Evolutionary conservation across 371 early-diverging fungal genomes (phyloP).

Genomic region (Rhizopus microsporus): DNA sequence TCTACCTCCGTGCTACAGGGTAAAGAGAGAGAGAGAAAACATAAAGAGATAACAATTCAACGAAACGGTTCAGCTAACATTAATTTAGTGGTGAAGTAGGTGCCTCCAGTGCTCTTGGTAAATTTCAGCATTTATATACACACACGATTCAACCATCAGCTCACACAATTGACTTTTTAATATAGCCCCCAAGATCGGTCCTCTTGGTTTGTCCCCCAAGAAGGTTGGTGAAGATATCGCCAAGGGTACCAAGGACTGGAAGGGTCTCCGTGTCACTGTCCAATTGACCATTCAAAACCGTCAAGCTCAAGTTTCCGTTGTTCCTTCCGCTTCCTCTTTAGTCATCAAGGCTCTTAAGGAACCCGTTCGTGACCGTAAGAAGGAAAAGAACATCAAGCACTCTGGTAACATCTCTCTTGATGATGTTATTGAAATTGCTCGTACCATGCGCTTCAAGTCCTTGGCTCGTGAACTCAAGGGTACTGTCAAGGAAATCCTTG

Average conservation of each 20-base stretch:
- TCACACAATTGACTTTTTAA: not conserved
- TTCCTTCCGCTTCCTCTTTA: slow-evolving; percentile 97
- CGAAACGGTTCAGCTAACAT: not conserved
- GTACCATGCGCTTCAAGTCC: slow-evolving; percentile 94
- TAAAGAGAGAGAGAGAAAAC: slow-evolving; percentile 3
- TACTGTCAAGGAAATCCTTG: slow-evolving; percentile 98
- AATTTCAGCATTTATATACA: slow-evolving; percentile 1
- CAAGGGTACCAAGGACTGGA: slow-evolving; percentile 99
- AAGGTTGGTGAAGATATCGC: slow-evolving; percentile 99
- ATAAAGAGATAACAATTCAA: slow-evolving; percentile 1
- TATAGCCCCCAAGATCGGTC: slow-evolving; percentile 96
- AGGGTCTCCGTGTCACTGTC: slow-evolving; percentile 98
- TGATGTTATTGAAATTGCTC: slow-evolving; percentile 96
- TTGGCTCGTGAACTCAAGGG: slow-evolving; percentile 86
- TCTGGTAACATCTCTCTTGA: slow-evolving; percentile 88
- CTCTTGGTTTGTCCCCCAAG: slow-evolving; percentile 99
- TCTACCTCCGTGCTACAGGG: slow-evolving; percentile 94
- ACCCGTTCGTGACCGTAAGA: slow-evolving; percentile 99
- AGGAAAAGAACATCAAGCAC: slow-evolving; percentile 99
- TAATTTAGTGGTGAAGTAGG: slow-evolving; percentile 69
- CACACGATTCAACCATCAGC: not conserved
- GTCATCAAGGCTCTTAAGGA: slow-evolving; percentile 99
- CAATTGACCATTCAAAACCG: slow-evolving; percentile 99
- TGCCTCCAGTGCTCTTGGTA: slow-evolving; percentile 94
- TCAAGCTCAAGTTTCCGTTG: slow-evolving; percentile 98